Evolutionary conservation across 2,329 filamentous ascomycete species (phyloP), one percentile per base, ranked within the genome.

Genomic region (Scolecobasidium constrictum): DNA sequence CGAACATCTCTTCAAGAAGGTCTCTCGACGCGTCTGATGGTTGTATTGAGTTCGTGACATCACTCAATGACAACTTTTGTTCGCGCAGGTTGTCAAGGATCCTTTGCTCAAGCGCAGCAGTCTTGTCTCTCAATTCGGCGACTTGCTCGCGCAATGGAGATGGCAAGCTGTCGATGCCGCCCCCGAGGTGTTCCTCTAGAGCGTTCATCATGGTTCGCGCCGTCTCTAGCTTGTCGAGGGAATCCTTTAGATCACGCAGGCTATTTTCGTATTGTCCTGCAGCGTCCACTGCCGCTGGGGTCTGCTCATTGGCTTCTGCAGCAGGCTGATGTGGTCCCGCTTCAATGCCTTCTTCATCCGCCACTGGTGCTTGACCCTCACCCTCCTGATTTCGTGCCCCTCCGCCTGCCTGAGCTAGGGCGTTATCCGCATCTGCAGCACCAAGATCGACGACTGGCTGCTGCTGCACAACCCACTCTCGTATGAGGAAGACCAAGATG

Each of bases 381-480:
- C 9, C 31, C 13, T 42, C 18, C 22, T 44, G 35, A 9, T 40
- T 28, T 34, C 39, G 37, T 19, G 38, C 40, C n/a, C 35, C 38
- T 34, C 42, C 36, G 21, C 17, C 42, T 16, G 21, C 47, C 41
- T 50, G 52, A 44, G 48, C 55, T 36, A 41, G 31, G n/a, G 48
- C 53, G 45, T 59, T 53, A 15, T 58, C 56, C 31, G 55, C 55
- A 38, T 53, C 47, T 21, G 62, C 50, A 4, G 58, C 60, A 18
- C 60, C 81, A 68, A 92, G 81, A 53, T 94, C 93, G 51, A 92
- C 82, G 49, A 88, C 81, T 4, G 90, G 92, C 57, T 98, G 92
- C 59, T 98, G 92, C 59, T 98, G 92, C 7, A 98, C 87, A 40
- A 98, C 92, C 74, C 94, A 98, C 64, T 98, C 92, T 37, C 93